Evolutionary conservation across 768 basidiomycete species (phyloP), one percentile per base, ranked within the genome.

Genomic region (Xerocomellus dryophilus): DNA sequence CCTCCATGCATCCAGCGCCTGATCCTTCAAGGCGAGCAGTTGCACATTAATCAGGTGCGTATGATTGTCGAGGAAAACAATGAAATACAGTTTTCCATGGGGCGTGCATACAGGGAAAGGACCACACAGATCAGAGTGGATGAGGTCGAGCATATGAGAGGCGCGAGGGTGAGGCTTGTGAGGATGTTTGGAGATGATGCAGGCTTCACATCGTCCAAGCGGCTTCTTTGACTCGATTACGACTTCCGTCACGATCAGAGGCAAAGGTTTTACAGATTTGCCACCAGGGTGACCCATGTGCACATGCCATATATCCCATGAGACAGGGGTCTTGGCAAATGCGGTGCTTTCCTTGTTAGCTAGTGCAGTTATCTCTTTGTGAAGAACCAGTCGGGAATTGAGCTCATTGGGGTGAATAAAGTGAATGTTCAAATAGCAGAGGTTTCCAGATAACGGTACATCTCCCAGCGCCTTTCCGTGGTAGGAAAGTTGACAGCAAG

Each of bases 61-160:
- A 20, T 48, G 18, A 14, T 66, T 56, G 23, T 66, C 60, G 0
- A 62, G 58, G 25, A 65, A 58, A 1, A 57, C 10, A 0, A 60
- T 34, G 27, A 61, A 67, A 43, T 65, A 57, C 4, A 38, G 18
- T 5, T 64, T 53, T 0, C 56, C 54, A 6, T 64, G 56, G 0
- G 63, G 59, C 0, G 67, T 62, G 0, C 17, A 35, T 2, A 58
- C 40, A 0, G 63, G 63, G 17, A 63, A 71, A 0, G 67, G 69
- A 0, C 67, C 68, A 45, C 62, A 68, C 0, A 60, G 47, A 20
- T 70, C 65, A n/a, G 65, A 61, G n/a, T 72, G 70, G 0, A 70
- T 44, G 0, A 69, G 53, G 0, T 69, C 61, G 2, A 66, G 59
- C 12, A 66, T 27, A 2, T 1, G 51, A 60, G 0, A 44, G 17